Evolutionary conservation across 768 basidiomycete genomes (phyloP).

Genomic region (Mycena sanguinolenta): DNA sequence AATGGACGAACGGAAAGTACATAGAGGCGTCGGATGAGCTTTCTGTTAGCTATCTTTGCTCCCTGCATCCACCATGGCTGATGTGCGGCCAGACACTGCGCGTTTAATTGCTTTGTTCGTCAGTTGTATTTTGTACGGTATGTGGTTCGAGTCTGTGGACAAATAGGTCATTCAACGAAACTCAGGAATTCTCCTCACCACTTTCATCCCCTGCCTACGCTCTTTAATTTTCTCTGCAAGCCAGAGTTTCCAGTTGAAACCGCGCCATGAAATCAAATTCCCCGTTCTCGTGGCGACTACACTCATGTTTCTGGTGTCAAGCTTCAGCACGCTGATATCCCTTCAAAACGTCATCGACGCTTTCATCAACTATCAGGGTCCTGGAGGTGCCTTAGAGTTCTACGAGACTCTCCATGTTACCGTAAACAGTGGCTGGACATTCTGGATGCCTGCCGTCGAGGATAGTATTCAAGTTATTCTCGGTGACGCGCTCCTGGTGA

Average conservation of each 20-base stretch:
- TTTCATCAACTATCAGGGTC: conserved; percentile 24
- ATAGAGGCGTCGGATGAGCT: no score
- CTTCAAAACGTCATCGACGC: conserved; percentile 21
- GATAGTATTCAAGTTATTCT: conserved; percentile 20
- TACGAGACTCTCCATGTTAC: not conserved
- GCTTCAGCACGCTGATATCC: conserved; percentile 9
- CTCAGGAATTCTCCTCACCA: conserved; percentile 23
- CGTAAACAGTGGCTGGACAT: conserved; percentile 12
- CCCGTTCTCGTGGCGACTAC: conserved; percentile 15
- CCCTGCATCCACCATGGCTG: conserved; percentile 15
- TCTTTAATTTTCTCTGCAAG: conserved; percentile 24
- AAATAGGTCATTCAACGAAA: no score
- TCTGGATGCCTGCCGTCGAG: conserved; percentile 21
- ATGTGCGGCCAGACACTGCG: conserved; percentile 26
- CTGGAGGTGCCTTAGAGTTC: conserved; percentile 14
- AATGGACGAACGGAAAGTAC: no score
- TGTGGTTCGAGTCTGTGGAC: not conserved
- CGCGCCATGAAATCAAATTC: conserved; percentile 18
- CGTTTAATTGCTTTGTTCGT: conserved; percentile 23
- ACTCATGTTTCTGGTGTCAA: conserved; percentile 24
- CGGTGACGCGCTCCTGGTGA: conserved; percentile 21
- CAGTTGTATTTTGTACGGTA: conserved; percentile 28
- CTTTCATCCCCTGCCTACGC: conserved; percentile 27
- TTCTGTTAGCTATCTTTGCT: no score
- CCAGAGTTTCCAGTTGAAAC: conserved; percentile 11